Conservation (phyloP, 345 rosid species). For the Arabidopsis thaliana region TAIR10.1 NC_003075.7:16756001-16756500, state of each 20-base stretch:
- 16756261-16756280: slow-evolving; percentile 83
- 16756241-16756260: slow-evolving; percentile 88
- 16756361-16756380: slow-evolving; percentile 64
- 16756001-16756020: slow-evolving; percentile 94
- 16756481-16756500: background rate
- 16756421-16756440: background rate
- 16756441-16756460: slow-evolving; percentile 12
- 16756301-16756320: slow-evolving; percentile 91
- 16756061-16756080: slow-evolving; percentile 83
- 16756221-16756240: slow-evolving; percentile 88
- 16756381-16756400: slow-evolving; percentile 7
- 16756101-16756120: slow-evolving; percentile 20
- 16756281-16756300: slow-evolving; percentile 88
- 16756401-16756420: background rate
- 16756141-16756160: background rate
- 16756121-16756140: slow-evolving; percentile 19
- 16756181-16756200: slow-evolving; percentile 74
- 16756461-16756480: background rate
- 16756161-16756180: slow-evolving; percentile 67
- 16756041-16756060: slow-evolving; percentile 75
- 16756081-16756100: slow-evolving; percentile 84
- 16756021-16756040: slow-evolving; percentile 80
- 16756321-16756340: slow-evolving; percentile 82
- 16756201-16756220: slow-evolving; percentile 80
- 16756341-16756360: slow-evolving; percentile 88